Percentiles rank a stretch among this genome's conserved stretches.
These are phyloP conservation scores for slime mould (Dictyostelium discoideum) DNA, from an alignment of 78 protist genomes.

Conservation along the genomic window DNA sequence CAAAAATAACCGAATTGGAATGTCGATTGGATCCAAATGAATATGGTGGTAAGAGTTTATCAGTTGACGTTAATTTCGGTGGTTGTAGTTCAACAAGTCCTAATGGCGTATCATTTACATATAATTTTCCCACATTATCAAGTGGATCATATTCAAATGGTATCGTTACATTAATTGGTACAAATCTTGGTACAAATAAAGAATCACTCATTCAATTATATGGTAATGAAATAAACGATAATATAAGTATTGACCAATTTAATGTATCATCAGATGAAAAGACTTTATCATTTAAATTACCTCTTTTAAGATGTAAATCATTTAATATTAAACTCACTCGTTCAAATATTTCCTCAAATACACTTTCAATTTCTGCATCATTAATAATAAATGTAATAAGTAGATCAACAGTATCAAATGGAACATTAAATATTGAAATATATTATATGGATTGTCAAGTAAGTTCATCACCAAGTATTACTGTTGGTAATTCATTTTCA, in stretches of 20 bases:
- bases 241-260: not conserved
- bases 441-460: not conserved
- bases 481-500: not conserved
- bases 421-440: not conserved
- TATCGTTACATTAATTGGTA: not conserved
- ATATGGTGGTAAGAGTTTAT: not conserved
- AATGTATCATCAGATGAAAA: not conserved
- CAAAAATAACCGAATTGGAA: not conserved
- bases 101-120: not conserved
- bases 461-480: not conserved
- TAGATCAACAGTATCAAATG: not conserved
- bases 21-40: not conserved
- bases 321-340: not conserved
- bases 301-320: not conserved
- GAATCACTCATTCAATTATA: not conserved
- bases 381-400: not conserved
- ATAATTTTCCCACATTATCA: not conserved
- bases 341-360: no score
- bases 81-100: not conserved
- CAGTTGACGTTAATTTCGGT: not conserved
- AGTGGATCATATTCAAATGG: not conserved
- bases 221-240: no score
- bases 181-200: not conserved
- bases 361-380: not conserved
- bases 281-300: not conserved